Evolutionary conservation across 2,329 filamentous ascomycete genomes (phyloP).

Genomic region (Fonsecaea nubica): DNA sequence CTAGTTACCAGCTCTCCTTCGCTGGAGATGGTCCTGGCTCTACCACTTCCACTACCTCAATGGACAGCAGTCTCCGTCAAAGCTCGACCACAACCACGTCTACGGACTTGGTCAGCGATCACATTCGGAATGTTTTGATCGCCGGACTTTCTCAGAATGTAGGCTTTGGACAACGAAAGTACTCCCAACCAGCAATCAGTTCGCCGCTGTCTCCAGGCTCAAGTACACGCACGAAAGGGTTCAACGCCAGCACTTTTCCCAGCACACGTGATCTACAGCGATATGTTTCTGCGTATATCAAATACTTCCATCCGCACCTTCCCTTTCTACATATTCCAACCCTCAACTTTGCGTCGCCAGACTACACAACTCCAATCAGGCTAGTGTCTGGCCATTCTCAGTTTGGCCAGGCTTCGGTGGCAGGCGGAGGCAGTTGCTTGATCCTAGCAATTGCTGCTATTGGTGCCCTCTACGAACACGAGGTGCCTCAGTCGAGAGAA

Average conservation of each 20-base stretch:
- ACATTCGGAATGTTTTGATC: constrained; percentile 68
- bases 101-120: constrained; percentile 70
- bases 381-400: constrained; percentile 60
- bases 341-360: constrained; percentile 82
- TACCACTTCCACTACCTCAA: constrained; percentile 55
- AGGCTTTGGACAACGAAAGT: constrained; percentile 63
- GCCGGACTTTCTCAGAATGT: constrained; percentile 66
- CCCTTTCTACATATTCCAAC: constrained; percentile 95
- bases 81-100: constrained; percentile 67
- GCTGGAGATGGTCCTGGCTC: constrained; percentile 48
- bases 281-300: constrained; percentile 87
- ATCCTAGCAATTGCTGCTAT: constrained; percentile 88
- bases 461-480: constrained; percentile 85
- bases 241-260: constrained; percentile 67
- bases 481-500: constrained; percentile 78
- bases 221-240: constrained; percentile 39
- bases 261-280: constrained; percentile 85
- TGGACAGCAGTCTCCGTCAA: constrained; percentile 67
- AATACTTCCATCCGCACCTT: constrained; percentile 90
- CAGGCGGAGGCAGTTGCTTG: constrained; percentile 83
- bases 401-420: constrained; percentile 60
- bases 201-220: constrained; percentile 57
- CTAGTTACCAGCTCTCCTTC: constrained; percentile 57
- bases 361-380: constrained; percentile 67
- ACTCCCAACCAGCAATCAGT: constrained; percentile 64